These are phyloP conservation scores for Backusella psychrophila DNA, from an alignment of 192 early-diverging fungal genomes.

Conservation along the genomic window DNA sequence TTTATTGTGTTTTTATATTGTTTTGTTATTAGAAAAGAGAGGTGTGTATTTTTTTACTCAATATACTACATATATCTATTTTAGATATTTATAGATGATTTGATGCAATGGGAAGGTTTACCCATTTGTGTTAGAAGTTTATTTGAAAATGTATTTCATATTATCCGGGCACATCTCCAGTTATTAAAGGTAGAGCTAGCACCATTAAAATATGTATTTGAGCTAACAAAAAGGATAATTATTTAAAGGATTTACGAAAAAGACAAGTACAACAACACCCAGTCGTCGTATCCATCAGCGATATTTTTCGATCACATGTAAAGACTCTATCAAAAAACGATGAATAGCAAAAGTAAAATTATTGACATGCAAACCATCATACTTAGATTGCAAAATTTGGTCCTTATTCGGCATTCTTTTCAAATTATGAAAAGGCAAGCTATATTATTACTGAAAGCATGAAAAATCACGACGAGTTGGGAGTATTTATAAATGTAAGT, in stretches of 20 bases:
- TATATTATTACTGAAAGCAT: constrained; percentile 5
- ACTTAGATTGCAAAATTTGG: not conserved
- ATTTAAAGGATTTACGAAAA: not conserved
- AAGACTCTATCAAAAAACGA: not conserved
- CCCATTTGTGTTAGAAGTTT: not conserved
- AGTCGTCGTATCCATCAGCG: not conserved
- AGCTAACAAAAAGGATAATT: not conserved
- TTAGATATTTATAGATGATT: constrained; percentile 10
- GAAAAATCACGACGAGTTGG: not conserved
- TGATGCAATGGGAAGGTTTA: not conserved
- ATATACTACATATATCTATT: not conserved
- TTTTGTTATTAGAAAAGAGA: not conserved
- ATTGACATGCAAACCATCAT: not conserved
- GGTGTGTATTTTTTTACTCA: not conserved
- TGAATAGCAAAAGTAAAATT: not conserved
- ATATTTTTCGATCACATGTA: constrained; percentile 6
- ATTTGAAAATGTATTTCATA: constrained; percentile 2
- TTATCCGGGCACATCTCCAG: not conserved
- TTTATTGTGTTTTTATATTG: too few relatives aligned
- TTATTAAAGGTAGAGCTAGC: constrained; percentile 1
- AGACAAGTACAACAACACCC: not conserved
- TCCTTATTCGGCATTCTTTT: not conserved
- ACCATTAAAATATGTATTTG: not conserved
- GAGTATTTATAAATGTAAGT: constrained; percentile 8
- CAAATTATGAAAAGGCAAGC: constrained; percentile 14